Evolutionary conservation across 75 land plant species (phyloP), one percentile per base, ranked within the genome.

Genomic region (Isoetes taiwanensis): DNA sequence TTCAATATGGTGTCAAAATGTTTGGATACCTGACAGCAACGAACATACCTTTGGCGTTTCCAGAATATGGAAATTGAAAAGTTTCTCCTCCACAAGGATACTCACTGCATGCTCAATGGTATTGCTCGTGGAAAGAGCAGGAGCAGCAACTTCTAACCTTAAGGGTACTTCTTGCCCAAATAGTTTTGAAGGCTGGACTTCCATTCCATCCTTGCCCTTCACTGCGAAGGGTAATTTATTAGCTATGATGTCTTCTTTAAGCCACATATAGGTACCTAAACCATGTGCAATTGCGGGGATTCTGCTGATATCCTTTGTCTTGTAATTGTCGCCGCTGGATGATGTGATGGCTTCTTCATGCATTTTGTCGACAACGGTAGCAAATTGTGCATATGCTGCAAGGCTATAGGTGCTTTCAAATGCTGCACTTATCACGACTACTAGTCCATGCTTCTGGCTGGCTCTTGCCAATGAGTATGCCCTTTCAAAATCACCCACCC

Each of bases 251-350:
- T 94, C 91, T 17, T 76, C 86, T 34, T 71, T 52, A 38, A 94
- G 73, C 99, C 99, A 94, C 37, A 38, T 37, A 66, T 82, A 94
- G 14, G 99, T 94, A 56, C 99, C 99, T 55, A 94, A 84, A 20
- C 99, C 99, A 68, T 94, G 99, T 12, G 84, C 85, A 40, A 79
- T 40, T 60, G 62, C 1, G 19, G 61, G 34, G 10, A 20, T 20
- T n/a, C n/a, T n/a, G n/a, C n/a, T n/a, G n/a, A 23, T 57, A 20
- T 27, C 2, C 3, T 2, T 3, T 9, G n/a, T 31, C 23, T 59
- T 50, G 39, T n/a, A n/a, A n/a, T 20, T 63, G 19, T 72, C 57
- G 0, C 10, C 17, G 21, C 32, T 21, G 62, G 54, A 72, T 30
- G 59, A 5, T 48, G 54, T 67, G 12, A 63, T 57, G 0, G 64